A percentile compares a stretch with the other conserved stretches of the same genome.
Conservation (phyloP, 2,329 filamentous ascomycete species). For the Podosphaera xanthii region DNA sequence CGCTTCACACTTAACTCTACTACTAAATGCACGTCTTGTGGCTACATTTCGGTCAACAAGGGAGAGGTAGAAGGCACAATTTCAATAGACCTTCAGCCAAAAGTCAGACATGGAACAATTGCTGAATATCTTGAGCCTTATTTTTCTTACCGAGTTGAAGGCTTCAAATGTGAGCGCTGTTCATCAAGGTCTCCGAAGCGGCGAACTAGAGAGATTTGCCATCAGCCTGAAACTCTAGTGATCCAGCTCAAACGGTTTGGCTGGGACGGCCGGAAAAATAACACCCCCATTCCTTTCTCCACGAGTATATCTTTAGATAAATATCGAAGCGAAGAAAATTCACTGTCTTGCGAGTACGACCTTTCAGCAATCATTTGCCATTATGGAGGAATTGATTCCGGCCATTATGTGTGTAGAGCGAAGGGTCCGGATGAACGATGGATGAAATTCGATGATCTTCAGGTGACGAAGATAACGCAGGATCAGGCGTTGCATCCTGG, state of each 20-base stretch:
- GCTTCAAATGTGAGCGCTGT: conserved; percentile 3
- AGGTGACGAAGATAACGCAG: conserved; percentile 4
- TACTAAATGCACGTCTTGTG: conserved; percentile 7
- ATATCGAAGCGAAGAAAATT: conserved; percentile 3
- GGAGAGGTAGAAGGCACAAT: conserved; percentile 10
- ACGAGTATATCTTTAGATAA: conserved; percentile 10
- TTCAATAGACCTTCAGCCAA: conserved; percentile 10
- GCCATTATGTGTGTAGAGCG: conserved; percentile 11
- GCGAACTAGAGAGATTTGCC: conserved; percentile 11
- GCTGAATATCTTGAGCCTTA: conserved; percentile 8
- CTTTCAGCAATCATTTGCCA: conserved; percentile 15
- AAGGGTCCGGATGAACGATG: conserved; percentile 8
- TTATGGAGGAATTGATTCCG: conserved; percentile 5
- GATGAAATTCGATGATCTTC: conserved; percentile 9
- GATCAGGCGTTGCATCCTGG: conserved; percentile 2
- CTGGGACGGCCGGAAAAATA: conserved; percentile 8
- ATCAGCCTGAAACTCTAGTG: conserved; percentile 14
- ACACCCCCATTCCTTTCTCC: conserved; percentile 6
- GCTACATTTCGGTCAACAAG: conserved; percentile 7
- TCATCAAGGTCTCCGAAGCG: conserved; percentile 3
- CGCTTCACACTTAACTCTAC: conserved; percentile 2
- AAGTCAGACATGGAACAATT: conserved; percentile 6
- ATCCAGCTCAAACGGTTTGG: conserved; percentile 3
- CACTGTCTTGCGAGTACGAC: conserved; percentile 10
- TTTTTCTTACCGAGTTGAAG: conserved; percentile 3